Evolutionary conservation across 2,329 filamentous ascomycete genomes (phyloP).

Genomic region (Trichoderma atroviride): DNA sequence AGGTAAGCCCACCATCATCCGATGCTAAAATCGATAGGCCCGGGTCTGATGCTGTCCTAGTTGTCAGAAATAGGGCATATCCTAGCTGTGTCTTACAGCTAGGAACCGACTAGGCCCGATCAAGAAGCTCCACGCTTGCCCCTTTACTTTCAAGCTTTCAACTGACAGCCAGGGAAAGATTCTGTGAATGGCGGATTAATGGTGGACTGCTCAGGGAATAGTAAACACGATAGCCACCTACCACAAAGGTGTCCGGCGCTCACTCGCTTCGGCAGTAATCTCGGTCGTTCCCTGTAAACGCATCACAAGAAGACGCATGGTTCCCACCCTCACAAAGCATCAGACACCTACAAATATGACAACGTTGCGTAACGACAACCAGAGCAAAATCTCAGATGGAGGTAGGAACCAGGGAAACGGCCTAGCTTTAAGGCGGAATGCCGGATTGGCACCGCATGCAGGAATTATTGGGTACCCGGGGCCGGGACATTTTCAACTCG

Average conservation of each 20-base stretch:
- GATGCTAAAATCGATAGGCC: conserved; percentile 12
- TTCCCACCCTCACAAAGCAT: conserved; percentile 2
- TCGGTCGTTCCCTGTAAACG: conserved; percentile 2
- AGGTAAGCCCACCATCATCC: conserved; percentile 17
- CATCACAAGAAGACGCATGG: not conserved
- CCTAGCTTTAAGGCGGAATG: conserved; percentile 3
- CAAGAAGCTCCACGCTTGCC: conserved; percentile 16
- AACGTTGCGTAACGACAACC: not conserved
- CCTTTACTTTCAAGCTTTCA: conserved; percentile 7
- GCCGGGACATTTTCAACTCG: conserved; percentile 2
- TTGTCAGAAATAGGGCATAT: conserved; percentile 7
- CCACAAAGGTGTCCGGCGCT: not conserved
- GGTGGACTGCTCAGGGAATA: not conserved
- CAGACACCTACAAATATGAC: not conserved
- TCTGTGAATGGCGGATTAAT: not conserved
- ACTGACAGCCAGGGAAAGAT: not conserved
- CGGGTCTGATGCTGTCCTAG: conserved; percentile 8
- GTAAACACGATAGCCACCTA: not conserved
- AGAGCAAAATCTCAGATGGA: not conserved
- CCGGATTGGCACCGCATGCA: conserved; percentile 13
- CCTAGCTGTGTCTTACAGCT: conserved; percentile 1
- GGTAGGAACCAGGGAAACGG: not conserved
- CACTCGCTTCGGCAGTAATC: conserved; percentile 17
- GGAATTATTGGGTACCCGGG: conserved; percentile 3
- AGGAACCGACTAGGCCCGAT: conserved; percentile 13